Percentiles rank a stretch among this genome's conserved stretches.
phyloP scores from a whole-genome alignment of 352 stramenopile species.

The Pythium myriotylum region DNA sequence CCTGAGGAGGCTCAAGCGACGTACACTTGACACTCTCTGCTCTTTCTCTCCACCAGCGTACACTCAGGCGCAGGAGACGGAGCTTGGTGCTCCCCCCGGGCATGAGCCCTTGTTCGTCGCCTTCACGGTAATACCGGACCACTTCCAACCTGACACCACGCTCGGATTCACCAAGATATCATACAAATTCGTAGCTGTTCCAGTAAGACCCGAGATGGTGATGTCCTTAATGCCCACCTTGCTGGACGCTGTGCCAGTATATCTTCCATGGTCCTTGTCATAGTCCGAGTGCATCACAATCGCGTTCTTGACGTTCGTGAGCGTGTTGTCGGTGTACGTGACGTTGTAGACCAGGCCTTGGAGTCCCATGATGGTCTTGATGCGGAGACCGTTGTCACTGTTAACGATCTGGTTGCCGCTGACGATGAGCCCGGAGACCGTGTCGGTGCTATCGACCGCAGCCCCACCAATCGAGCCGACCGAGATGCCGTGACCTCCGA shows the following conservation, averaged over 20 bases:
- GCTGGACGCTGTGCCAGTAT: conserved; percentile 19
- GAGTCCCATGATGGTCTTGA: conserved; percentile 34
- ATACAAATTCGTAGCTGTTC: conserved; percentile 19
- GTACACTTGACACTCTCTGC: too few species aligned
- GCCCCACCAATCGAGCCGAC: too few species aligned
- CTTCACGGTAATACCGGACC: conserved; percentile 23
- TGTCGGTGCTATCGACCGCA: too few species aligned
- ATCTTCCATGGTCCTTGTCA: conserved; percentile 36
- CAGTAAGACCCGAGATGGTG: conserved; percentile 4
- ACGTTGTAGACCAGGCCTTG: conserved; percentile 27
- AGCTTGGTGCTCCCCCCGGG: too few species aligned
- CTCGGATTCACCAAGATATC: conserved; percentile 16
- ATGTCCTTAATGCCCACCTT: conserved; percentile 1
- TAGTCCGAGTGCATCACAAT: conserved; percentile 47
- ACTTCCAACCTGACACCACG: conserved; percentile 21
- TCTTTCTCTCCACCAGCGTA: too few species aligned
- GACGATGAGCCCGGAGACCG: too few species aligned
- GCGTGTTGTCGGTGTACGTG: conserved; percentile 32
- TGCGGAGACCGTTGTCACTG: too few species aligned
- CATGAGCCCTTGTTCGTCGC: too few species aligned
- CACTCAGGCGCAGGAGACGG: too few species aligned
- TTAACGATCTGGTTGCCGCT: too few species aligned
- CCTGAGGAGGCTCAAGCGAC: too few species aligned
- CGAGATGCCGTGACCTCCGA: too few species aligned
- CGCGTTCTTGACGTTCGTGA: conserved; percentile 33